Evolutionary conservation across 306 rosid species (phyloP), one percentile per base, ranked within the genome.

Genomic region (Sechiopsis laciniata): DNA sequence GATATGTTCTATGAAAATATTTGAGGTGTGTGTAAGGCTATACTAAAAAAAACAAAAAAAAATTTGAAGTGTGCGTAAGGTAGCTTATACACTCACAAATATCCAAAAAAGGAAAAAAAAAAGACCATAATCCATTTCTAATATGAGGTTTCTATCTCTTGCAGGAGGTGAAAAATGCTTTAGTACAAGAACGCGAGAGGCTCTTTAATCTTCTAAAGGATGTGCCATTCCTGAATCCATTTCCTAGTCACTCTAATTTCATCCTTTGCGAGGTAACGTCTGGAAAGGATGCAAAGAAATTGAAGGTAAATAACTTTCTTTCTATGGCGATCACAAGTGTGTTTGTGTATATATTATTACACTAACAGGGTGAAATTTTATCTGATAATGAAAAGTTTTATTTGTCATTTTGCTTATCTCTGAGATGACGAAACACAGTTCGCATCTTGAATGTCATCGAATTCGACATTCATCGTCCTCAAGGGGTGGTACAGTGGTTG

Each of bases 191-290:
- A 87, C 83, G 99, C 72, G 85, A 77, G 53, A 87, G 97, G 82
- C 92, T 94, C 69, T 88, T 11, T 72, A 80, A 80, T 67, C 88
- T 87, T 82, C 83, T 94, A 62, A 87, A 85, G 59, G 92, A 77
- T 64, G 84, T 91, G 72, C 85, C 92, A 3, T 94, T 94, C 74
- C 90, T 87, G 29, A 79, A 79, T 65, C 99, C 99, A 40, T 94
- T 82, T 81, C 95, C 97, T 32, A 91, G 97, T 84, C 76, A 85
- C 86, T 89, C 99, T 50, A 94, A 94, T 81, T 94, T 89, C 86
- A 94, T 94, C 81, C 95, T 94, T 70, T 91, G 99, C 63, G 95
- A 84, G 81, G 99, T 94, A 64, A 84, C 89, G 15, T 80, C 83
- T 3, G 97, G 96, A 76, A 74, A 78, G 87, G 90, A 94, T 81